A percentile compares a stretch with the other conserved stretches of the same genome.
Conservation (phyloP, 306 rosid species). For the Cercis canadensis region DNA sequence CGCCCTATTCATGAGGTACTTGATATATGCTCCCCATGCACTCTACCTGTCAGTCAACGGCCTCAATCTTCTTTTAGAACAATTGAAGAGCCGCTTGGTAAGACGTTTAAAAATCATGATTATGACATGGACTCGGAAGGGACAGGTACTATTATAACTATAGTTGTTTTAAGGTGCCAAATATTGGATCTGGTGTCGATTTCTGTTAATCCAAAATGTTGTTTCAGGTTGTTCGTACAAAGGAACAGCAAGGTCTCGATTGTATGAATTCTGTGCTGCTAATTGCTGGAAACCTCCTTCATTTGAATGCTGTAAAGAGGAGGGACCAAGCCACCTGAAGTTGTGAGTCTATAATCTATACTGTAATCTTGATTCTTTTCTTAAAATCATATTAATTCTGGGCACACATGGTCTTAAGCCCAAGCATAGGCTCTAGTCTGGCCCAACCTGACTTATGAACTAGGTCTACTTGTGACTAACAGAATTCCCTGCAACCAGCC, state of each 20-base stretch:
- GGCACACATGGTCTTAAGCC: too few species aligned
- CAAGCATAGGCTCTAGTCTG: too few species aligned
- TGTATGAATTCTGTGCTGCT: conserved; percentile 71
- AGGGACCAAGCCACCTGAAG: conserved; percentile 80
- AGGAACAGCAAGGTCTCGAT: conserved; percentile 63
- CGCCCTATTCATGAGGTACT: conserved; percentile 11
- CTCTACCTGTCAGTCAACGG: conserved; percentile 33
- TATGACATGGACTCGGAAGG: conserved; percentile 35
- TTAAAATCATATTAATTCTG: neutral
- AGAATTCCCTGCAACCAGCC: too few species aligned
- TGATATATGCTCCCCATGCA: conserved; percentile 22
- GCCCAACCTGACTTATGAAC: too few species aligned
- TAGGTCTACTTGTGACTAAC: too few species aligned
- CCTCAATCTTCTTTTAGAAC: conserved; percentile 30
- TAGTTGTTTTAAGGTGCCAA: conserved; percentile 29
- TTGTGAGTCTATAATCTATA: conserved; percentile 42
- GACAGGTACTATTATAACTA: conserved; percentile 49
- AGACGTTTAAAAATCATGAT: conserved; percentile 38
- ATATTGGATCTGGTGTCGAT: conserved; percentile 11
- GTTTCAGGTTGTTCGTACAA: conserved; percentile 44
- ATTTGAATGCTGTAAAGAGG: conserved; percentile 78
- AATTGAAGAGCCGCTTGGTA: conserved; percentile 3
- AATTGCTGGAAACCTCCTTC: conserved; percentile 71
- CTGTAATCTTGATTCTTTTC: conserved; percentile 1
- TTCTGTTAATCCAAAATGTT: conserved; percentile 24